A percentile compares a stretch with the other conserved stretches of the same genome.
These are phyloP conservation scores for Lepidium africanum DNA, from an alignment of 345 rosid species.

Conservation along the genomic window DNA sequence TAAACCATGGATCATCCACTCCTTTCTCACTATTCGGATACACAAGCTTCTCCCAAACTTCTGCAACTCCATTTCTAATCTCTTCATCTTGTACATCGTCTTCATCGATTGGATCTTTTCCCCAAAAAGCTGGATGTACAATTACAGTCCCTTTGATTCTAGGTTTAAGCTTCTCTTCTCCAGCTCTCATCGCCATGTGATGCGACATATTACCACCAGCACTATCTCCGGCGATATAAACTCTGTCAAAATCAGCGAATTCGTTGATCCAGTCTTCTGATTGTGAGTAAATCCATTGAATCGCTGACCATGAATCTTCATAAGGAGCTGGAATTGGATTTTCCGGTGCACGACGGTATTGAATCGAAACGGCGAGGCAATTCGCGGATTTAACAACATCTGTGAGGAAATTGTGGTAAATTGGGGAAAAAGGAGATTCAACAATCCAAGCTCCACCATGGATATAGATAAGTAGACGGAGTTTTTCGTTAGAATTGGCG, in stretches of 20 bases:
- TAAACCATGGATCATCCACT: slow-evolving; percentile 41
- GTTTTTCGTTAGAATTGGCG: slow-evolving; percentile 1
- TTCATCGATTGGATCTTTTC: slow-evolving; percentile 40
- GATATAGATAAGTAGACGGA: slow-evolving; percentile 47
- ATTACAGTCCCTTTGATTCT: slow-evolving; percentile 30
- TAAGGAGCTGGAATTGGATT: slow-evolving; percentile 39
- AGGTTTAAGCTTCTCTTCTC: slow-evolving; percentile 15
- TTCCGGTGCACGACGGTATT: slow-evolving; percentile 45
- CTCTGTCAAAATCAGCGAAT: slow-evolving; percentile 30
- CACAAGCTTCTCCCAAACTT: slow-evolving; percentile 39
- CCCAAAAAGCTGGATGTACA: slow-evolving; percentile 46
- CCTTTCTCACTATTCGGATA: slow-evolving; percentile 28
- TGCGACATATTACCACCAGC: slow-evolving; percentile 49
- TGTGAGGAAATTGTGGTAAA: slow-evolving; percentile 27
- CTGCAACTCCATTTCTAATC: slow-evolving; percentile 8
- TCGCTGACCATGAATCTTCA: slow-evolving; percentile 46
- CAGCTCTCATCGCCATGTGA: slow-evolving; percentile 36
- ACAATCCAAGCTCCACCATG: slow-evolving; percentile 48
- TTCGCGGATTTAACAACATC: slow-evolving; percentile 31
- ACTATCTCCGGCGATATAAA: slow-evolving; percentile 42
- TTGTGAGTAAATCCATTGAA: slow-evolving; percentile 36
- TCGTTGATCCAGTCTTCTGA: slow-evolving; percentile 34
- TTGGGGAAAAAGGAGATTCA: slow-evolving; percentile 30
- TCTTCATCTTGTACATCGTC: slow-evolving; percentile 27
- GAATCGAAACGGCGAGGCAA: slow-evolving; percentile 32